Percentiles rank a stretch among this genome's conserved stretches.
Evolutionary conservation across 208 protist species (phyloP).

Genomic region (Phytomonas francai): DNA sequence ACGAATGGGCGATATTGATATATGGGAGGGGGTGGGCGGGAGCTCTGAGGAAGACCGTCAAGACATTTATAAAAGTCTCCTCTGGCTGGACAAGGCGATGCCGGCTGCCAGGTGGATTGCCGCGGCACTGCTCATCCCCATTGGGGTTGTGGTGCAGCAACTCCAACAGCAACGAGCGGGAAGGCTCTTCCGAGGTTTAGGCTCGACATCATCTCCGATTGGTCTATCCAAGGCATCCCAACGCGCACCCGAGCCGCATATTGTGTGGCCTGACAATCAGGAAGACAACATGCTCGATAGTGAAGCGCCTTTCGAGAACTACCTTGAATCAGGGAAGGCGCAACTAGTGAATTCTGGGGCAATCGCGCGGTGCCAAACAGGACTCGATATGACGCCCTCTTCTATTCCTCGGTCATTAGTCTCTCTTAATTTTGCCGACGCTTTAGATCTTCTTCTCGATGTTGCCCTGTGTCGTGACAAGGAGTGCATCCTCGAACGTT

Average conservation of each 20-base stretch:
- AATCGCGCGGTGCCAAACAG: neutral
- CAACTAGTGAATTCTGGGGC: neutral
- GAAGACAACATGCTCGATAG: neutral
- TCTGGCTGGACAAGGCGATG: conserved; percentile 62
- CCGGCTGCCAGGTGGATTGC: conserved; percentile 74
- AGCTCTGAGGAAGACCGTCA: neutral
- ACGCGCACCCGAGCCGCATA: neutral
- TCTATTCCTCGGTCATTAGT: neutral
- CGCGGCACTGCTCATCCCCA: conserved; percentile 63
- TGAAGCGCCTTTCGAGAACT: neutral
- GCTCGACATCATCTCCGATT: neutral
- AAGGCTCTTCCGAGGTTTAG: conserved; percentile 21
- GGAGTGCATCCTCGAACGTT: conserved; percentile 57
- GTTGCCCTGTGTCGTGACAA: conserved; percentile 71
- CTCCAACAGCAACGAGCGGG: conserved; percentile 48
- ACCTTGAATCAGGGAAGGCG: neutral
- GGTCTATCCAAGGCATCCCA: neutral
- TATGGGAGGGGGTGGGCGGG: no score
- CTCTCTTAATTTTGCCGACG: conserved; percentile 19
- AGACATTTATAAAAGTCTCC: neutral
- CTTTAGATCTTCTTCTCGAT: conserved; percentile 59
- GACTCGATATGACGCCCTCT: neutral
- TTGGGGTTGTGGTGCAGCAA: conserved; percentile 55
- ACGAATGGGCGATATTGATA: neutral
- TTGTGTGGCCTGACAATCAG: neutral